Percentiles rank a stretch among this genome's conserved stretches.
Conservation (phyloP, 208 protist genomes). For the Leishmania lainsoni region DNA sequence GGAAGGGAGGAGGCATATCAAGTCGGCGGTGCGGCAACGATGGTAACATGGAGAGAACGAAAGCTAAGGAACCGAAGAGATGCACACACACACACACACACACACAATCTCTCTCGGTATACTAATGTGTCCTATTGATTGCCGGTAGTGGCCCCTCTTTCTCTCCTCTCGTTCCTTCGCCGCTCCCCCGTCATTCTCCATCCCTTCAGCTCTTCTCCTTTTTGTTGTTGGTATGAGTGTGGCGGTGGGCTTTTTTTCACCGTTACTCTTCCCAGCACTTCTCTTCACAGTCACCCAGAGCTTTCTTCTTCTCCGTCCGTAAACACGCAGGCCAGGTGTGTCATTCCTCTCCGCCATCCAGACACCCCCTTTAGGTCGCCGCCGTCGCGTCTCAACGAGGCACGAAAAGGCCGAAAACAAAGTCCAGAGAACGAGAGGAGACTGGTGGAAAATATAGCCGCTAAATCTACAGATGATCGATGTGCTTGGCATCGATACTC, state of each 20-base stretch:
- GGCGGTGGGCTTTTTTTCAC: not conserved
- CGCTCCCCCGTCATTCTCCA: not conserved
- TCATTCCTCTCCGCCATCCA: not conserved
- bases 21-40: not conserved
- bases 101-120: not conserved
- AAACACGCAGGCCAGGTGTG: not conserved
- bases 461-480: not conserved
- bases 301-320: not conserved
- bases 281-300: constrained; percentile 3
- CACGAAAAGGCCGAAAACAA: not conserved
- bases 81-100: too few relatives aligned
- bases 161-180: not conserved
- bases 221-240: constrained; percentile 5
- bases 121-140: not conserved
- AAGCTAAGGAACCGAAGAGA: not conserved
- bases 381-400: not conserved
- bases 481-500: not conserved
- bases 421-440: not conserved
- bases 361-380: not conserved
- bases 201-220: constrained; percentile 15
- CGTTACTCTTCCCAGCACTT: not conserved
- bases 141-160: not conserved
- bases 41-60: not conserved
- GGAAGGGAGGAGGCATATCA: not conserved
- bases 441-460: too few relatives aligned